Conservation (phyloP, 2,329 filamentous ascomycete species). For the Stenocarpella maydis region DNA sequence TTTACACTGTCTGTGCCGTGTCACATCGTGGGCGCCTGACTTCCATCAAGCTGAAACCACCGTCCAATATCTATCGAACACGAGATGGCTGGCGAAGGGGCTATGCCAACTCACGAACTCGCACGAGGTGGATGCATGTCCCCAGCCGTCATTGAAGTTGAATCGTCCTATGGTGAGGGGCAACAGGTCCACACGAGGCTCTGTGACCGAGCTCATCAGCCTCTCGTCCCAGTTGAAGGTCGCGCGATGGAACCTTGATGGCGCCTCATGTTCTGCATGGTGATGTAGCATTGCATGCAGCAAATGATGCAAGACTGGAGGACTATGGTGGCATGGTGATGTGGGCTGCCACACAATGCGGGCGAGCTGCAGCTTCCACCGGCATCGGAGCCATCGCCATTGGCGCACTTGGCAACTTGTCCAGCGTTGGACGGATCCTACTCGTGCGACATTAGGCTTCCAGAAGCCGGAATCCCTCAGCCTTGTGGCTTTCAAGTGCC, state of each 20-base stretch:
- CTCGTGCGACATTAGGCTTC: slow-evolving; percentile 3
- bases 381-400: no score
- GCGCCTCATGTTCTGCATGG: neutral
- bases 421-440: neutral
- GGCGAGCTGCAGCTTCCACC: neutral
- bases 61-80: neutral
- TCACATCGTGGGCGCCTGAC: neutral
- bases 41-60: neutral
- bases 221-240: neutral
- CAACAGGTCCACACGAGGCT: neutral
- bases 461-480: neutral
- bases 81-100: neutral
- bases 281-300: neutral
- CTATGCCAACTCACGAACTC: neutral
- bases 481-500: neutral
- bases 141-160: no score
- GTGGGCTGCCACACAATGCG: no score
- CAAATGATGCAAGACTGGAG: neutral
- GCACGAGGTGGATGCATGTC: neutral
- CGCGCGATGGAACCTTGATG: no score
- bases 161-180: neutral
- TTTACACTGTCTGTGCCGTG: neutral
- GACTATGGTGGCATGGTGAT: no score
- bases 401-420: neutral
- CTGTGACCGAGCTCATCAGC: neutral